phyloP scores from a whole-genome alignment of 345 rosid species.

The Turritis glabra region DNA sequence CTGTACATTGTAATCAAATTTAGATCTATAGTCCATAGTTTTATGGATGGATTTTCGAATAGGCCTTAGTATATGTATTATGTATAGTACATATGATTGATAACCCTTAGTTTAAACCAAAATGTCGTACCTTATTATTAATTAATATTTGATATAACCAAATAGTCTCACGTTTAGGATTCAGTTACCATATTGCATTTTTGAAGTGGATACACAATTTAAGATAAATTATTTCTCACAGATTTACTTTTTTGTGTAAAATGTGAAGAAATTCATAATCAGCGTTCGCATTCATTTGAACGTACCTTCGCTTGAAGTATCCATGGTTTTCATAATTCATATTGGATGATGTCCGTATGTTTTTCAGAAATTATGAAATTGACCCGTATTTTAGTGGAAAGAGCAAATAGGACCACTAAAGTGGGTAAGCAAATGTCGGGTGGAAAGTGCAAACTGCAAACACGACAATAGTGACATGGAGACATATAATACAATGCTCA shows the following conservation, averaged over 20 bases:
- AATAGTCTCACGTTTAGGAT: not conserved
- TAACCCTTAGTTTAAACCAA: not conserved
- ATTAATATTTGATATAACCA: not conserved
- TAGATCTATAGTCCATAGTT: not conserved
- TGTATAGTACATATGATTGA: not conserved
- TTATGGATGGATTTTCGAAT: not conserved
- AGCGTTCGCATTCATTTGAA: not conserved
- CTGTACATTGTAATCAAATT: not conserved
- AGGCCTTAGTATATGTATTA: not conserved
- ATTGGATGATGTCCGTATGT: slow-evolving; percentile 15
- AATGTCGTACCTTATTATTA: not conserved
- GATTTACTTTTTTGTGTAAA: not conserved
- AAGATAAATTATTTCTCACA: not conserved
- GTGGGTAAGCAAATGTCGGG: slow-evolving; percentile 41
- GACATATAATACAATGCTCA: slow-evolving; percentile 19
- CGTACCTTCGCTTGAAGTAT: slow-evolving; percentile 3
- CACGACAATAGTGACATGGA: slow-evolving; percentile 26
- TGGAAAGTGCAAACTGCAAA: slow-evolving; percentile 24
- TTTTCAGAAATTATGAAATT: slow-evolving; percentile 31
- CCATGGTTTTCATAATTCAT: not conserved
- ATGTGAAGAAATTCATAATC: not conserved
- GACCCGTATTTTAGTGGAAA: slow-evolving; percentile 29
- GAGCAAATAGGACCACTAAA: slow-evolving; percentile 33
- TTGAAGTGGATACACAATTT: not conserved
- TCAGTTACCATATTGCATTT: not conserved